Evolutionary conservation across 108 stramenopile species (phyloP).

Genomic region (Nitzschia palea): DNA sequence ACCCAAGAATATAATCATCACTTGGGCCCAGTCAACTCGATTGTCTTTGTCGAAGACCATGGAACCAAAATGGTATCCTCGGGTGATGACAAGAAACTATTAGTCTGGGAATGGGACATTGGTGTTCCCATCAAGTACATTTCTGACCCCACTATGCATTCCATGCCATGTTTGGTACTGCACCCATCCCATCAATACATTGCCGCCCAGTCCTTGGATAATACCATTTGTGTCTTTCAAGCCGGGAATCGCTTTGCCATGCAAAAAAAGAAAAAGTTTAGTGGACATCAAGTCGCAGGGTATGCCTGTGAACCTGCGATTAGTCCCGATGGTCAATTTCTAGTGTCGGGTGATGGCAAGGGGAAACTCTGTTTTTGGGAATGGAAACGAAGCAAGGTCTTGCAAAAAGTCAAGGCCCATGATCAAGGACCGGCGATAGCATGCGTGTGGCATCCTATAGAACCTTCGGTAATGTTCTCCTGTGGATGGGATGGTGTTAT

Average conservation of each 20-base stretch:
- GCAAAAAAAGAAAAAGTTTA: slow-evolving; percentile 92
- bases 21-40: slow-evolving; percentile 94
- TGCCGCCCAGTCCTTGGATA: slow-evolving; percentile 93
- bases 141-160: slow-evolving; percentile 98
- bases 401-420: slow-evolving; percentile 92
- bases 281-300: slow-evolving; percentile 94
- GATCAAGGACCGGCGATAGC: slow-evolving; percentile 93
- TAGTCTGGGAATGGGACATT: slow-evolving; percentile 97
- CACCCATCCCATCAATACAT: slow-evolving; percentile 85
- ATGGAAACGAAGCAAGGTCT: slow-evolving; percentile 78
- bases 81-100: slow-evolving; percentile 96
- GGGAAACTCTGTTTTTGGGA: slow-evolving; percentile 97
- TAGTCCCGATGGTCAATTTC: slow-evolving; percentile 93
- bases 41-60: slow-evolving; percentile 94
- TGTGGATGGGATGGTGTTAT: slow-evolving; percentile 99
- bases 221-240: slow-evolving; percentile 92
- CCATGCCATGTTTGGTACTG: slow-evolving; percentile 91
- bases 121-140: slow-evolving; percentile 99
- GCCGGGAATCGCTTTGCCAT: slow-evolving; percentile 80
- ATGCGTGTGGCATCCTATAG: slow-evolving; percentile 95
- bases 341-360: slow-evolving; percentile 94
- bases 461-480: slow-evolving; percentile 90
- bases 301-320: slow-evolving; percentile 95
- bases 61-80: slow-evolving; percentile 91
- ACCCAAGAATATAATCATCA: slow-evolving; percentile 99